Evolutionary conservation across 2,329 filamentous ascomycete genomes (phyloP).

Genomic region (Stenocarpella maydis): DNA sequence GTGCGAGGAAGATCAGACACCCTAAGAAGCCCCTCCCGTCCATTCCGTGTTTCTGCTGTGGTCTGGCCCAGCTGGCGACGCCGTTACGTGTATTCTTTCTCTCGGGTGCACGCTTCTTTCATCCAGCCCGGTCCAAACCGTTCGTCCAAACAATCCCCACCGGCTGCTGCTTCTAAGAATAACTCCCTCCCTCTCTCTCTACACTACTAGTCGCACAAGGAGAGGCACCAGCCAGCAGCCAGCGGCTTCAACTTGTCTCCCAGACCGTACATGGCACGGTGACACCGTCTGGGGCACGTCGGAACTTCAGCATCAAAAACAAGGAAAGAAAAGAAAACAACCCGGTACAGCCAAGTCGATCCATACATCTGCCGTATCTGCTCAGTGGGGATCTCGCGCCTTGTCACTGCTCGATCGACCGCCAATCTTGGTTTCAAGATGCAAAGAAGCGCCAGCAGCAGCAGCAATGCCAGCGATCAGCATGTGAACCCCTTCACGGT

Average conservation of each 20-base stretch:
- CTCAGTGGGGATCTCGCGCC: not conserved
- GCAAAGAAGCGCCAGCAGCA: not conserved
- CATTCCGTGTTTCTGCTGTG: slow-evolving; percentile 30
- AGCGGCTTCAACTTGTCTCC: not conserved
- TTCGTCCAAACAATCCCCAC: not conserved
- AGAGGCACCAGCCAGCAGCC: slow-evolving; percentile 1
- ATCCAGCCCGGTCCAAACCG: not conserved
- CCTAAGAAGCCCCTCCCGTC: slow-evolving; percentile 21
- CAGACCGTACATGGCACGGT: not conserved
- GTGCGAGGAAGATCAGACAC: slow-evolving; percentile 31
- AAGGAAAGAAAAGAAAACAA: not conserved
- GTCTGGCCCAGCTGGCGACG: slow-evolving; percentile 15
- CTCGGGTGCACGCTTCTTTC: no score
- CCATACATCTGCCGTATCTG: slow-evolving; percentile 4
- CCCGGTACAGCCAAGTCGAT: not conserved
- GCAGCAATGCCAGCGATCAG: not conserved
- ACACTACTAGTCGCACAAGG: not conserved
- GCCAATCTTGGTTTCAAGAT: slow-evolving; percentile 15
- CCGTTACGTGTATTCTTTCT: no score
- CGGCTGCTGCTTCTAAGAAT: no score
- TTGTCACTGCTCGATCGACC: slow-evolving; percentile 25
- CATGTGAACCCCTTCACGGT: no score
- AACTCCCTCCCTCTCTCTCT: no score
- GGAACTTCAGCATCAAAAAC: not conserved
- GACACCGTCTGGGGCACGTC: not conserved